Conservation (phyloP, 164 flowering plant genomes). For the Aristolochia fimbriata region DNA sequence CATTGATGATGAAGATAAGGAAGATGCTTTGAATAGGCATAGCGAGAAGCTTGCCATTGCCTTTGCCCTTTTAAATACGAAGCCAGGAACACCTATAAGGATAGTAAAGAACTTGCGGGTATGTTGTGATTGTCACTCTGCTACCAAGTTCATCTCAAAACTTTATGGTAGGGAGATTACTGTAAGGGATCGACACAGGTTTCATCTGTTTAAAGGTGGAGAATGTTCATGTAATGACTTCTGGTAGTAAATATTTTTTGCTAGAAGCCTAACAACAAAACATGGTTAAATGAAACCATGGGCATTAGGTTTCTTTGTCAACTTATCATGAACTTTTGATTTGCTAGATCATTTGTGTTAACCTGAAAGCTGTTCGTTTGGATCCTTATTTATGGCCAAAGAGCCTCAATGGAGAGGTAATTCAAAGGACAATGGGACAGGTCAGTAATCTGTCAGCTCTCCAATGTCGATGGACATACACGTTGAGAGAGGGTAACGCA, state of each 20-base stretch:
- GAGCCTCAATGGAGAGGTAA: no score
- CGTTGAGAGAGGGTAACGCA: no score
- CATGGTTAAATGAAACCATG: no score
- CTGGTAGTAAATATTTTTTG: conserved; percentile 3
- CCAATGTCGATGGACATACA: no score
- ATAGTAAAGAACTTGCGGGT: conserved; percentile 16
- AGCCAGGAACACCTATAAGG: conserved; percentile 9
- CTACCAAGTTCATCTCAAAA: conserved; percentile 10
- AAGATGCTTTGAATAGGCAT: conserved; percentile 11
- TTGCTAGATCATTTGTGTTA: no score
- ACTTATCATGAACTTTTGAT: no score
- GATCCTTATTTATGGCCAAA: no score
- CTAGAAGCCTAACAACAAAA: no score
- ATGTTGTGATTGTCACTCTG: conserved; percentile 14
- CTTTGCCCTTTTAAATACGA: conserved; percentile 11
- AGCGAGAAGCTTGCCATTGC: conserved; percentile 15
- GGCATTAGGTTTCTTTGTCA: no score
- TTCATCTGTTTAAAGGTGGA: conserved; percentile 10
- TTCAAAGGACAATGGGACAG: no score
- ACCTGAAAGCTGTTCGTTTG: no score
- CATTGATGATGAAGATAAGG: conserved; percentile 16
- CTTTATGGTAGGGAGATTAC: conserved; percentile 9
- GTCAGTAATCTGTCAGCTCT: no score
- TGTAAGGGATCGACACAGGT: conserved; percentile 11
- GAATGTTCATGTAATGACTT: conserved; percentile 10